Base-by-base conservation (phyloP, 352 stramenopile genomes). In the Pythium chondricola region DNA sequence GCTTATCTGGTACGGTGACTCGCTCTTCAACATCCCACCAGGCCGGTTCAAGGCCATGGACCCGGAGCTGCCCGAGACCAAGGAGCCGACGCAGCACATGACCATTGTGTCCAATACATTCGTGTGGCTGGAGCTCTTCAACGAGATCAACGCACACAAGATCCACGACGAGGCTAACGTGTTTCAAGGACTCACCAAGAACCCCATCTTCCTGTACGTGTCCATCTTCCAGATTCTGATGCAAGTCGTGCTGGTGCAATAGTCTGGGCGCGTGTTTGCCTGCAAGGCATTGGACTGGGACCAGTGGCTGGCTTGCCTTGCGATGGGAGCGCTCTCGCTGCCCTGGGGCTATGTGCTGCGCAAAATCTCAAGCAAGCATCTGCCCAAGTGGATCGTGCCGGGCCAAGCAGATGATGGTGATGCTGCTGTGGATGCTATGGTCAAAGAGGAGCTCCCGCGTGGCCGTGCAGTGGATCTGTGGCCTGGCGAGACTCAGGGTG, bases 61-160 rank as follows among this genome's bases (percentile, higher is more conserved):
- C 0, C 61, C 78, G 0, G 49, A 62, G 74, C 98, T 20, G 90
- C 96, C 6, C 11, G 16, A 64, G 8, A 61, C 70, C 21, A 22
- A 95, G 91, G 50, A 80, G 3, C 89, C 87, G 14, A 93, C 65
- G 1, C 50, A 86, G 49, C 96, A 98, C 74, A 97, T 97, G 72
- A 98, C 95, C 2, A 74, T 98, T 46, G 58, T 99, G 40, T 98
- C 98, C 79, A 98, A 98, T 65, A 88, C 92, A 11, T 99, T 99
- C 61, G 95, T 98, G 21, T 98, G 98, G 71, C 86, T 97, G 55
- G 92, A 98, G 80, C 79, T 98, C 25, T 98, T 90, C 51, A 93
- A 93, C 43, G 76, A 93, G 61, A 49, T 93, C 45, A 92, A 89
- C 52, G 3, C 81, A 98, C 32, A 80, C 67, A 88, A 89, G 45